phyloP scores from a whole-genome alignment of 1,284 basidiomycete genomes.

The Ceratobasidium sp. region DNA sequence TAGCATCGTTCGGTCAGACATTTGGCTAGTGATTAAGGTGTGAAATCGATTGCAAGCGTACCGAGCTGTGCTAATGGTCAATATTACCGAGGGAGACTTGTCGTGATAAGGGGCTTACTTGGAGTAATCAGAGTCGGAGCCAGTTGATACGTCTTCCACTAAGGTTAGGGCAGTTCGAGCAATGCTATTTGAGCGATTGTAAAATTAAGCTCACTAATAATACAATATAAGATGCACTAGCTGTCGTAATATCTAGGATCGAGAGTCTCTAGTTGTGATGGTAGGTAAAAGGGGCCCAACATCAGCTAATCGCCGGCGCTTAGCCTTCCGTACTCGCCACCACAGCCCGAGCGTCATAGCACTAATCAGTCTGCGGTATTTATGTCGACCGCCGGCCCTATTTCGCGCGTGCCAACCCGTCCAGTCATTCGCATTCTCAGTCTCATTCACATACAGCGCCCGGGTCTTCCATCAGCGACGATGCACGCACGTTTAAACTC shows the following conservation, averaged over 20 bases:
- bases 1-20: conserved; percentile 45
- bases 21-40: neutral
- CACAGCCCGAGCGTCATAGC: neutral
- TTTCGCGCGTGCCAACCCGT: conserved; percentile 13
- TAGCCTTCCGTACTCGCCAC: neutral
- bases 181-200: too few species aligned
- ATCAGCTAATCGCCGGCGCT: conserved; percentile 30
- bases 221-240: neutral
- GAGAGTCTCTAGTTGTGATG: conserved; percentile 33
- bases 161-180: conserved; percentile 25
- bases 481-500: conserved; percentile 35
- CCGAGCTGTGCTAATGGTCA: conserved; percentile 47
- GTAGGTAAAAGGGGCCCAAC: conserved; percentile 14
- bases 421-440: conserved; percentile 8
- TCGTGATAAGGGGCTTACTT: conserved; percentile 58
- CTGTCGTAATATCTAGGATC: conserved; percentile 27
- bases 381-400: conserved; percentile 27
- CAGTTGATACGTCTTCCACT: conserved; percentile 87
- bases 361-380: too few species aligned
- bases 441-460: conserved; percentile 34
- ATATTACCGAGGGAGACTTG: neutral
- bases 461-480: conserved; percentile 36
- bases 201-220: conserved; percentile 4
- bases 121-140: conserved; percentile 87
- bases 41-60: conserved; percentile 19